Evolutionary conservation across 805 yeast species (phyloP).

Genomic region (Wickerhamomyces alni): DNA sequence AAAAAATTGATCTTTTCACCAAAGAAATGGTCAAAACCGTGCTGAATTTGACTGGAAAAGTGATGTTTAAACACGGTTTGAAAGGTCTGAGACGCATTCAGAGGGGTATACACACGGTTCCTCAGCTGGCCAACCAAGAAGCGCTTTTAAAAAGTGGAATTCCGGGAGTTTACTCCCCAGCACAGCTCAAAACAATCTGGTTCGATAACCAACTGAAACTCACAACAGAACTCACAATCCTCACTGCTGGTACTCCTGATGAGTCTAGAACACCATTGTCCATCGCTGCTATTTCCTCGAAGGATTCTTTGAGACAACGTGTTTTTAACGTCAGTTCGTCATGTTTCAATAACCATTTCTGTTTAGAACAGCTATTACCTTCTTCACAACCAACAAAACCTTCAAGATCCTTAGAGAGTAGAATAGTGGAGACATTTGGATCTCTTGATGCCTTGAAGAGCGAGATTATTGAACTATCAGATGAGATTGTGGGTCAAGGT

Average conservation of each 20-base stretch:
- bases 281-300: constrained; percentile 59
- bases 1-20: no score
- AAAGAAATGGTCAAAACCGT: no score
- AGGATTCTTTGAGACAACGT: constrained; percentile 57
- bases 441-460: constrained; percentile 18
- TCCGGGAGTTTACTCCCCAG: constrained; percentile 54
- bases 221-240: constrained; percentile 52
- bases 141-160: constrained; percentile 43
- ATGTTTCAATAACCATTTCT: constrained; percentile 87
- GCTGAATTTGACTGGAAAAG: not conserved
- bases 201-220: constrained; percentile 65
- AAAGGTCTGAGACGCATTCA: constrained; percentile 3
- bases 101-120: constrained; percentile 54
- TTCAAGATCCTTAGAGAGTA: constrained; percentile 27
- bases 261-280: constrained; percentile 75
- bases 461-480: constrained; percentile 11
- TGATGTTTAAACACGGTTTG: not conserved
- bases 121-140: constrained; percentile 40
- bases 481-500: constrained; percentile 49
- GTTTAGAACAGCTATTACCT: constrained; percentile 54
- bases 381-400: constrained; percentile 25
- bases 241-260: constrained; percentile 72
- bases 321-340: constrained; percentile 87
- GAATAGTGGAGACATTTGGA: constrained; percentile 34
- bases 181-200: constrained; percentile 77